These are phyloP conservation scores for Ajuga reptans DNA, from an alignment of 305 asterid genomes.

Conservation along the genomic window DNA sequence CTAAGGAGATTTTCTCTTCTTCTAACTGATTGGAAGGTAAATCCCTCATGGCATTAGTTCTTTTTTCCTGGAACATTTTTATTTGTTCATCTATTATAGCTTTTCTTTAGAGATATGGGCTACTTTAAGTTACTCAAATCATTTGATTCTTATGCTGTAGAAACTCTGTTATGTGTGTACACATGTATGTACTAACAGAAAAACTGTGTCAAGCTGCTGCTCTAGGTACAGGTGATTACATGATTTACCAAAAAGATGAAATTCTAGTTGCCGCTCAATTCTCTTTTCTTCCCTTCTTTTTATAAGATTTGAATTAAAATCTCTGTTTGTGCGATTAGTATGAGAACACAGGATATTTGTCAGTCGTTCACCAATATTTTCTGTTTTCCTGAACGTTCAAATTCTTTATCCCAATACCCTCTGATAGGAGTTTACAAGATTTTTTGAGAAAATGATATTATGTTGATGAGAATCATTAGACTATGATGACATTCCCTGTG, in stretches of 20 bases:
- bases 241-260: not conserved
- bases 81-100: not conserved
- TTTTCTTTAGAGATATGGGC: not conserved
- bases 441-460: not conserved
- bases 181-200: not conserved
- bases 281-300: not conserved
- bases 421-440: not conserved
- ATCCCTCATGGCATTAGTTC: not conserved
- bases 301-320: not conserved
- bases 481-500: not conserved
- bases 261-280: not conserved
- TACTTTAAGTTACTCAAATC: constrained; percentile 2
- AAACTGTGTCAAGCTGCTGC: not conserved
- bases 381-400: not conserved
- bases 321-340: not conserved
- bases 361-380: not conserved
- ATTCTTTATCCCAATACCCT: too few relatives aligned
- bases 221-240: not conserved
- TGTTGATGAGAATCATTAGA: not conserved
- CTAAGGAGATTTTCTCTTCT: constrained; percentile 65
- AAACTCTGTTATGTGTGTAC: not conserved
- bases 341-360: not conserved
- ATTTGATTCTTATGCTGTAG: constrained; percentile 1
- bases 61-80: not conserved
- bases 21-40: constrained; percentile 80